A percentile compares a stretch with the other conserved stretches of the same genome.
Conservation (phyloP, 2,329 filamentous ascomycete species). For the Dactylonectria macrodidyma region DNA sequence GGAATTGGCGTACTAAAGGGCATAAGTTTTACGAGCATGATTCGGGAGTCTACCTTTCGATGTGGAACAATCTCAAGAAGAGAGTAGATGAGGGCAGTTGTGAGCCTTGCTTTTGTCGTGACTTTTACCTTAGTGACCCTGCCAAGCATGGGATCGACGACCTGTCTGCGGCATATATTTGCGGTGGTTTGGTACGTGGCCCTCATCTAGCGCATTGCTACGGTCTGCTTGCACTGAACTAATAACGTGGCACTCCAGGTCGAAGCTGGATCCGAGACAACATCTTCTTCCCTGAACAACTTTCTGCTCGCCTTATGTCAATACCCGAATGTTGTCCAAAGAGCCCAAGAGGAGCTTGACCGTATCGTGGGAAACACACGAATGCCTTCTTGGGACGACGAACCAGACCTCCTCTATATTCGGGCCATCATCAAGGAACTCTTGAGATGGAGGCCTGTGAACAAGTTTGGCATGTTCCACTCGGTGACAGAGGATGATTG, state of each 20-base stretch:
- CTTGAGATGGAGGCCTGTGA: slow-evolving; percentile 53
- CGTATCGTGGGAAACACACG: slow-evolving; percentile 51
- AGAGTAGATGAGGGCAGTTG: not conserved
- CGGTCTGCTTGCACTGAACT: no score
- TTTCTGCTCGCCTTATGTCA: slow-evolving; percentile 34
- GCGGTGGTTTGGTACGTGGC: not conserved
- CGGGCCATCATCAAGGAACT: slow-evolving; percentile 55
- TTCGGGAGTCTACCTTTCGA: not conserved
- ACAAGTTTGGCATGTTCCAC: slow-evolving; percentile 52
- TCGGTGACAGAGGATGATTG: slow-evolving; percentile 54
- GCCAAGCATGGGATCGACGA: not conserved
- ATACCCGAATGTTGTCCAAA: slow-evolving; percentile 51
- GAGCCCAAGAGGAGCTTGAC: slow-evolving; percentile 55
- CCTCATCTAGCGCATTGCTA: no score
- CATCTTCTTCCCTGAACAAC: slow-evolving; percentile 40
- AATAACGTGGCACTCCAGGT: not conserved
- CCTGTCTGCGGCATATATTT: not conserved
- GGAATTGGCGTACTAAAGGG: not conserved
- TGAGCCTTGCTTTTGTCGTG: slow-evolving; percentile 1
- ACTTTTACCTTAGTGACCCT: not conserved
- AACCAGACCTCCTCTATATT: slow-evolving; percentile 54
- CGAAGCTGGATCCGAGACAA: slow-evolving; percentile 6
- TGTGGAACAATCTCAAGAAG: slow-evolving; percentile 2
- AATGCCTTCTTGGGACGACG: slow-evolving; percentile 51
- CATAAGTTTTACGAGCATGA: not conserved